Base-by-base conservation (phyloP, 495 filamentous ascomycete genomes). In the Cairneyella variabilis region DNA sequence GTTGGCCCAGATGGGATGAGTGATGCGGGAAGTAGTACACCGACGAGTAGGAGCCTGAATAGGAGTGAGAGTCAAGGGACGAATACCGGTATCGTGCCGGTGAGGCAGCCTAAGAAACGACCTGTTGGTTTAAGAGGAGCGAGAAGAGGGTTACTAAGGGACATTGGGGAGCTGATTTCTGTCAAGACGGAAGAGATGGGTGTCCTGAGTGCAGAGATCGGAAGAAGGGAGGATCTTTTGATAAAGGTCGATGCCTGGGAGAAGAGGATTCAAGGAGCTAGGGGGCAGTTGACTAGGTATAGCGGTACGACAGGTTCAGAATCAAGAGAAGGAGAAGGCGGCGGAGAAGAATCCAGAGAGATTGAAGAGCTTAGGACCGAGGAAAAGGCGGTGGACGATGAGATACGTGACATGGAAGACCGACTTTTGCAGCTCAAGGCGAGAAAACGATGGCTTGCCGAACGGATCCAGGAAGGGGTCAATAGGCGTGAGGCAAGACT, bases 171-270 rank as follows among this genome's bases (percentile, higher is more conserved):
- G 51, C 69, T 96, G 26, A 78, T 88, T 14, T 76, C 75, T 51
- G 71, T 95, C 8, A 89, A 91, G 53, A 76, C 76, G 39, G 82
- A 90, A 42, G 89, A 96, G 68, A 72, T 77, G 27, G 75, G 75
- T 0, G 69, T 85, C 32, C 73, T 95, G 1, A 69, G 71, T 2
- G 59, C 65, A 2, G 82, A 88, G 17, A 62, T 86, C 16, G 64
- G 68, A 8, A 70, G 82, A 53, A 75, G 85, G 25, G 74, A 85
- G 44, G 68, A 70, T 30, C 78, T 82, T 7, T 68, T 92, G 0
- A 64, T 71, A 16, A 78, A 78, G 57, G 74, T 93, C 21, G 73
- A 81, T n/a, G 70, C 61, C 4, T 84, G 88, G 67, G 73, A 75
- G 21, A 70, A 72, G 7, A 83, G 82, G 58, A 71, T 66, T 28